These are phyloP conservation scores for Aegilops bicornis DNA, from an alignment of 176 grass and related monocot species.

Conservation along the genomic window DNA sequence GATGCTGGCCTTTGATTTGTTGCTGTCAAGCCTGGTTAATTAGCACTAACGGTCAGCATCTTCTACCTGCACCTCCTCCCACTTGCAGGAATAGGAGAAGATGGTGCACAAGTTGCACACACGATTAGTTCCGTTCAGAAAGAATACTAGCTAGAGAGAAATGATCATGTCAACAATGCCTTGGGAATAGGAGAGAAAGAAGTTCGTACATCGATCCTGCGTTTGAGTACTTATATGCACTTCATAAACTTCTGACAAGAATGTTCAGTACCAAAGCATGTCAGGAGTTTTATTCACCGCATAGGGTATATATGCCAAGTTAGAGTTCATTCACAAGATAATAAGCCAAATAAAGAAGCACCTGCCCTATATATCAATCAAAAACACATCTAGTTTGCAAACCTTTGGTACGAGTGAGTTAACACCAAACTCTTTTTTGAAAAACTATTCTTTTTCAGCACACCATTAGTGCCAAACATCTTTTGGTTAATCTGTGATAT, in stretches of 20 bases:
- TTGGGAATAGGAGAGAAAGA: neutral
- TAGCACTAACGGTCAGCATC: neutral
- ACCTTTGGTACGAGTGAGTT: neutral
- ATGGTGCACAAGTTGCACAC: neutral
- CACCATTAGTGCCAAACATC: slow-evolving; percentile 6
- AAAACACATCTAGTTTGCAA: neutral
- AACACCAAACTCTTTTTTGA: neutral
- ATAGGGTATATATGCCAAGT: too few relatives aligned
- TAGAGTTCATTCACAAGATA: too few relatives aligned
- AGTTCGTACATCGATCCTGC: neutral
- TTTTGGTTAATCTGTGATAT: slow-evolving; percentile 27
- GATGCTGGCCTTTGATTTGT: neutral
- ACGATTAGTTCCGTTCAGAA: neutral
- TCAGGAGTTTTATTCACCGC: too few relatives aligned
- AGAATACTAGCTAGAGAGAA: neutral
- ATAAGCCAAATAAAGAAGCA: too few relatives aligned
- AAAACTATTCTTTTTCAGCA: neutral
- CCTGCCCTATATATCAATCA: neutral
- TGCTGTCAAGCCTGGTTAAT: slow-evolving; percentile 10
- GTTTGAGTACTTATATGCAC: neutral
- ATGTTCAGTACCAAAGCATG: neutral
- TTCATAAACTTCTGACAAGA: neutral
- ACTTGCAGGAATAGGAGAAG: neutral
- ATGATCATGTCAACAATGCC: neutral
- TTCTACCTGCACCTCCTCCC: slow-evolving; percentile 21